Conservation (phyloP, 768 basidiomycete genomes). For the Trametes punicea region DNA sequence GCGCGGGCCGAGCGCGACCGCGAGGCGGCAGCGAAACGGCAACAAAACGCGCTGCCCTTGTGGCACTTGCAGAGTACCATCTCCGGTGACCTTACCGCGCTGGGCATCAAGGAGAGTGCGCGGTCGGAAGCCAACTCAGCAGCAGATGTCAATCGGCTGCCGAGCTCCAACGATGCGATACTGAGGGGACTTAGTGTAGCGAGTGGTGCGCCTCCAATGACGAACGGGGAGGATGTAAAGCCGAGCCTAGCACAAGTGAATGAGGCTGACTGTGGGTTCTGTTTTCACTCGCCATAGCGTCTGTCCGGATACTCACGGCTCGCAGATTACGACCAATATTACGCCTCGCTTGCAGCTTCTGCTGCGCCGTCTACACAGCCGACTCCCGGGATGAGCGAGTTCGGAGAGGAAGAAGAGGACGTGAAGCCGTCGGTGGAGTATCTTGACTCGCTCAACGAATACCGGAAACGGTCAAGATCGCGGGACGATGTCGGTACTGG, state of each 20-base stretch:
- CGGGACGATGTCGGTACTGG: slow-evolving; percentile 38
- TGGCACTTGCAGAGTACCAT: slow-evolving; percentile 98
- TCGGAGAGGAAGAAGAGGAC: slow-evolving; percentile 64
- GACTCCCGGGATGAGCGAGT: slow-evolving; percentile 60
- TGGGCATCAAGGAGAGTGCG: slow-evolving; percentile 75
- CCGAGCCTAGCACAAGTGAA: slow-evolving; percentile 43
- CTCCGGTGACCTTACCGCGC: slow-evolving; percentile 83
- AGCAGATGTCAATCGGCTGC: slow-evolving; percentile 24
- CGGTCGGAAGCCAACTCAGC: slow-evolving; percentile 39
- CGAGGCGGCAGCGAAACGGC: slow-evolving; percentile 79
- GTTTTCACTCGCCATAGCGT: neutral
- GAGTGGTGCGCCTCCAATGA: slow-evolving; percentile 29
- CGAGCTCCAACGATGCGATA: slow-evolving; percentile 67
- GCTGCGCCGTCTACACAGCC: slow-evolving; percentile 53
- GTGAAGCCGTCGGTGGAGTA: slow-evolving; percentile 63
- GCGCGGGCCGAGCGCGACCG: slow-evolving; percentile 70
- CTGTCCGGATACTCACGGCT: neutral
- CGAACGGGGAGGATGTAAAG: slow-evolving; percentile 37
- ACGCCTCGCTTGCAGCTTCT: slow-evolving; percentile 71
- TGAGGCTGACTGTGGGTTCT: slow-evolving; percentile 62
- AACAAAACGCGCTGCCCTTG: slow-evolving; percentile 87
- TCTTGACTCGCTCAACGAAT: slow-evolving; percentile 66
- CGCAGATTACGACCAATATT: slow-evolving; percentile 78
- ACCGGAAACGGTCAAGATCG: slow-evolving; percentile 72
- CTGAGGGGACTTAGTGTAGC: slow-evolving; percentile 65